These are phyloP conservation scores for Kentomonas sorsogonicus DNA, from an alignment of 208 protist species.

Conservation along the genomic window DNA sequence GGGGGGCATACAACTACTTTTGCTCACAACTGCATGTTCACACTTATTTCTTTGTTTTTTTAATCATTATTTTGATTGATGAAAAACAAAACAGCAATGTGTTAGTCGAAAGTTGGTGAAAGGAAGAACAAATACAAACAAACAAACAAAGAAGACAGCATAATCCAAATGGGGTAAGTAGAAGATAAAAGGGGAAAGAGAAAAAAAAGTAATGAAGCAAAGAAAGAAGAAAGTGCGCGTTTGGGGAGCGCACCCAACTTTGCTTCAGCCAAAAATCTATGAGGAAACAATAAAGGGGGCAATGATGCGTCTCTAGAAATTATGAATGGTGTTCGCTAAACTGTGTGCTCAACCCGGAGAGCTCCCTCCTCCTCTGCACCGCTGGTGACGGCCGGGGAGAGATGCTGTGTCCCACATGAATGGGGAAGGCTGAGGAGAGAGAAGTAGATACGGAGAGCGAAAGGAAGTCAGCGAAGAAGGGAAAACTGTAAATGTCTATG, in stretches of 20 bases:
- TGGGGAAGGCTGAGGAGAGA: background rate
- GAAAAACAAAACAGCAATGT: slow-evolving; percentile 7
- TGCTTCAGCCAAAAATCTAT: too few species aligned
- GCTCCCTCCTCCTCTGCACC: background rate
- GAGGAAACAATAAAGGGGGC: background rate
- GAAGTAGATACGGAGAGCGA: background rate
- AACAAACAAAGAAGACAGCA: background rate
- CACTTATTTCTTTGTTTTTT: slow-evolving; percentile 13
- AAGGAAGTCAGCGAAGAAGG: background rate
- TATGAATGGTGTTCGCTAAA: background rate
- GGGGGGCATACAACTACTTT: too few species aligned
- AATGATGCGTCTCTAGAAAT: background rate
- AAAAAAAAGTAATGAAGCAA: background rate
- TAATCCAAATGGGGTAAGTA: background rate
- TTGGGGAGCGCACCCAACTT: too few species aligned
- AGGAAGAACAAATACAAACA: slow-evolving; percentile 2
- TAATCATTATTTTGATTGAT: background rate
- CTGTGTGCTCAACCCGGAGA: background rate
- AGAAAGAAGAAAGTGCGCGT: background rate
- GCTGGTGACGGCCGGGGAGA: too few species aligned
- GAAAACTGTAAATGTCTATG: background rate
- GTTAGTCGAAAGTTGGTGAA: background rate
- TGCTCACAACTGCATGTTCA: too few species aligned
- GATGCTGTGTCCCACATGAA: too few species aligned
- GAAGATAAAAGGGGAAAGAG: slow-evolving; percentile 1